A percentile compares a stretch with the other conserved stretches of the same genome.
These are phyloP conservation scores for Saccharomycopsis crataegensis DNA, from an alignment of 1,139 yeast genomes.

Conservation along the genomic window DNA sequence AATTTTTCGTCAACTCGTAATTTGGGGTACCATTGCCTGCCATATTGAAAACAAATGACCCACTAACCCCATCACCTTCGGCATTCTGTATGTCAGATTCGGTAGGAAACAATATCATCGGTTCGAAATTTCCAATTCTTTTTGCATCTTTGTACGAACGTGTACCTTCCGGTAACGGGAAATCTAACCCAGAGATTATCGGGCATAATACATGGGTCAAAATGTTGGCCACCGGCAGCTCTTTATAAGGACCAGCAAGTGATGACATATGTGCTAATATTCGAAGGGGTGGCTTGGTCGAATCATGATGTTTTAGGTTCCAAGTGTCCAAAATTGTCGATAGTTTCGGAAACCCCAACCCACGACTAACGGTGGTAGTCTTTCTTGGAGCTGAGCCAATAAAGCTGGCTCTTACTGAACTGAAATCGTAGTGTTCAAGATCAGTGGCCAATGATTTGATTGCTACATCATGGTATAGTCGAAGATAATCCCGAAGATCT, in stretches of 20 bases:
- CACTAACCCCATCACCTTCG: slow-evolving; percentile 8
- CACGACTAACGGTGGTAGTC: slow-evolving; percentile 24
- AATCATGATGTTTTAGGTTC: slow-evolving; percentile 21
- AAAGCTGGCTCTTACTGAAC: slow-evolving; percentile 33
- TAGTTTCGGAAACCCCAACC: slow-evolving; percentile 37
- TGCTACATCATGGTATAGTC: slow-evolving; percentile 26
- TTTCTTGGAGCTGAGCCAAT: slow-evolving; percentile 35
- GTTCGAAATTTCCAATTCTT: not conserved
- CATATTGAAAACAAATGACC: slow-evolving; percentile 4
- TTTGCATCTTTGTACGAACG: not conserved
- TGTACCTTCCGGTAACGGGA: slow-evolving; percentile 8
- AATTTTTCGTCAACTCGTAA: slow-evolving; percentile 4
- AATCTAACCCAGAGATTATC: slow-evolving; percentile 6
- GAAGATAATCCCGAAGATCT: slow-evolving; percentile 31
- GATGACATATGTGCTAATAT: slow-evolving; percentile 16
- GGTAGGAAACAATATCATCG: slow-evolving; percentile 19
- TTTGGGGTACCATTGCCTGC: slow-evolving; percentile 3
- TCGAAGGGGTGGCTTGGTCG: slow-evolving; percentile 7
- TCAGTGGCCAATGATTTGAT: slow-evolving; percentile 24
- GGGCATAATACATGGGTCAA: slow-evolving; percentile 19
- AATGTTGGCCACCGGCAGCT: slow-evolving; percentile 2
- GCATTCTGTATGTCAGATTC: slow-evolving; percentile 4
- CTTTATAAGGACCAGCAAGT: slow-evolving; percentile 12
- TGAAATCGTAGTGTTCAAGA: slow-evolving; percentile 30
- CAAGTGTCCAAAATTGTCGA: slow-evolving; percentile 30